These are phyloP conservation scores for Salix brachista DNA, from an alignment of 345 rosid genomes.

Conservation along the genomic window DNA sequence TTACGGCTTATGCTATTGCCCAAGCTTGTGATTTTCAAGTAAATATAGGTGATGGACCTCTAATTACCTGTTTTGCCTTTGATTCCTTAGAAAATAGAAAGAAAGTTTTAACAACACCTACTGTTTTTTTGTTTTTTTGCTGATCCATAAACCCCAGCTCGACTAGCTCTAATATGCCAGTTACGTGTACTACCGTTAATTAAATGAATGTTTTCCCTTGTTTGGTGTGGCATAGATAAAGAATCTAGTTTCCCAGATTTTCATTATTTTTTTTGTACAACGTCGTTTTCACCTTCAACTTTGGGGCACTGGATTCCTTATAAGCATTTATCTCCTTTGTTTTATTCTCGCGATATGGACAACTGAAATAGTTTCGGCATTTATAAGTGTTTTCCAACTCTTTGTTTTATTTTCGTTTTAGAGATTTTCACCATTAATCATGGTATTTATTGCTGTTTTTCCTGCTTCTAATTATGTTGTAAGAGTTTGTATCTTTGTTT, in stretches of 20 bases:
- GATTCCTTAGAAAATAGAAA: not conserved
- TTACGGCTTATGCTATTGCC: not conserved
- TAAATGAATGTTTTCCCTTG: constrained; percentile 13
- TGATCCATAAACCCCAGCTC: not conserved
- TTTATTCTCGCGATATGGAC: constrained; percentile 8
- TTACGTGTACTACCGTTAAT: constrained; percentile 4
- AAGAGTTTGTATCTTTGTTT: not conserved
- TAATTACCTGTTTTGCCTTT: not conserved
- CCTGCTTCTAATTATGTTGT: not conserved
- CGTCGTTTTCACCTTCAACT: not conserved
- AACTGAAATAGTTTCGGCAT: constrained; percentile 12
- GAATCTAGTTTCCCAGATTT: constrained; percentile 2
- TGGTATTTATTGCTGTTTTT: not conserved
- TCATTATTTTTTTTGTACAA: not conserved
- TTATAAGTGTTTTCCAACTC: not conserved
- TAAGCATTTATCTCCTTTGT: not conserved
- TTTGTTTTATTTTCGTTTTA: constrained; percentile 1
- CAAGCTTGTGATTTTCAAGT: not conserved
- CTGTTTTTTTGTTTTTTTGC: not conserved
- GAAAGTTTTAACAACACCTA: not conserved
- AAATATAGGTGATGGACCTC: not conserved
- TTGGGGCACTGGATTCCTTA: not conserved
- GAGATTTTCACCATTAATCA: not conserved
- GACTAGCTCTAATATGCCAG: not conserved
- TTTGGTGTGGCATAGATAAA: not conserved